Evolutionary conservation across 208 protist genomes (phyloP).

Genomic region (Leishmania amazonensis): DNA sequence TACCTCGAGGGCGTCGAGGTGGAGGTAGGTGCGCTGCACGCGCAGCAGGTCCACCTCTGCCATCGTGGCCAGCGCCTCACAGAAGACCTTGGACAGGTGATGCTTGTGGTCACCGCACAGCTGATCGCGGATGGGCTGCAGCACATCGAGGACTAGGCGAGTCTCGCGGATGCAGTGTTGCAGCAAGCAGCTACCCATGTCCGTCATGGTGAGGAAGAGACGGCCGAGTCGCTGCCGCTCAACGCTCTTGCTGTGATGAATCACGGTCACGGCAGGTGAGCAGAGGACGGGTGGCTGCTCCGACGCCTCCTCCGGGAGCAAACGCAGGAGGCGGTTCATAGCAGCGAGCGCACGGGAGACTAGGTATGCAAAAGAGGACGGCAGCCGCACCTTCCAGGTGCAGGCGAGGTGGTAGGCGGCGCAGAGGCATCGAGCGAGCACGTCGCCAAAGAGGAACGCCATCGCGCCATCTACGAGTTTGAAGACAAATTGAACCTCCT

Average conservation of each 20-base stretch:
- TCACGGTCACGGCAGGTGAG: slow-evolving; percentile 25
- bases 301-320: slow-evolving; percentile 22
- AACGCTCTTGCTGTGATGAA: slow-evolving; percentile 15
- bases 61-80: slow-evolving; percentile 45
- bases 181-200: slow-evolving; percentile 30
- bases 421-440: slow-evolving; percentile 62
- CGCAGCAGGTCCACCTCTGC: slow-evolving; percentile 30
- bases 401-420: slow-evolving; percentile 48
- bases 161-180: slow-evolving; percentile 36
- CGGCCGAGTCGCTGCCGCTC: slow-evolving; percentile 43
- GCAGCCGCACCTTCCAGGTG: slow-evolving; percentile 49
- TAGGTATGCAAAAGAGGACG: slow-evolving; percentile 43
- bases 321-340: slow-evolving; percentile 23
- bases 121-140: slow-evolving; percentile 62
- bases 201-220: slow-evolving; percentile 29
- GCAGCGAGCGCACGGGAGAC: slow-evolving; percentile 40
- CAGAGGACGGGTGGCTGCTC: slow-evolving; percentile 24
- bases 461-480: slow-evolving; percentile 42
- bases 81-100: slow-evolving; percentile 54
- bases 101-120: slow-evolving; percentile 43
- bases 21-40: slow-evolving; percentile 43
- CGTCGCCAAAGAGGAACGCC: slow-evolving; percentile 68
- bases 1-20: slow-evolving; percentile 76
- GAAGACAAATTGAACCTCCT: slow-evolving; percentile 33
- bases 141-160: slow-evolving; percentile 38